Conservation (phyloP, 2,329 filamentous ascomycete genomes). For the Annulohypoxylon truncatum region DNA sequence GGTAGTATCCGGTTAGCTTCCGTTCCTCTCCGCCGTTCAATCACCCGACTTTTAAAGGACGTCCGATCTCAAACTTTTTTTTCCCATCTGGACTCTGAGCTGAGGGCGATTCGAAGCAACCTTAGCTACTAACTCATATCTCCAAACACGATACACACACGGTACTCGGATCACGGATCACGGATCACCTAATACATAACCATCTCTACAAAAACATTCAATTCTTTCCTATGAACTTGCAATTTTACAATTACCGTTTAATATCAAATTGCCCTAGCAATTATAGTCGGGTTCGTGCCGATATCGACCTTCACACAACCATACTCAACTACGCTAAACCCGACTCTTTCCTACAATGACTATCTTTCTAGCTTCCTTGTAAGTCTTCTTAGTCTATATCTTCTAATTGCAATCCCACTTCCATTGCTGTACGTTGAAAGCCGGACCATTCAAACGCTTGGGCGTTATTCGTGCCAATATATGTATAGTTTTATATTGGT, state of each 20-base stretch:
- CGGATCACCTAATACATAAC: background rate
- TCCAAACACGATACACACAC: background rate
- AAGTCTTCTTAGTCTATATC: slow-evolving; percentile 45
- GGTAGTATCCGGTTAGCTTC: slow-evolving; percentile 31
- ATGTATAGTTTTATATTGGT: background rate
- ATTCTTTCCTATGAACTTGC: slow-evolving; percentile 37
- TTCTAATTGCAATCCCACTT: background rate
- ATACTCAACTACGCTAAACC: background rate
- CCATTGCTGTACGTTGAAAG: background rate
- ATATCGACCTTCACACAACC: slow-evolving; percentile 13
- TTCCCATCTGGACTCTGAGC: slow-evolving; percentile 17
- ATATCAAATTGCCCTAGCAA: slow-evolving; percentile 16
- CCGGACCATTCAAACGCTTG: background rate
- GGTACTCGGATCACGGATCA: background rate
- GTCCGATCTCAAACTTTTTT: slow-evolving; percentile 39
- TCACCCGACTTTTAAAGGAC: slow-evolving; percentile 34
- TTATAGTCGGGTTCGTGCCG: slow-evolving; percentile 22
- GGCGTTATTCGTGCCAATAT: background rate
- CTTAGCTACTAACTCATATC: background rate
- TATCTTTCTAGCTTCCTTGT: slow-evolving; percentile 64
- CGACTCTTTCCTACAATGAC: slow-evolving; percentile 56
- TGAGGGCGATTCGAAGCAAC: slow-evolving; percentile 11
- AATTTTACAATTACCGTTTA: slow-evolving; percentile 34
- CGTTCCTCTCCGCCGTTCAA: slow-evolving; percentile 30
- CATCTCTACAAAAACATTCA: background rate